Percentiles rank a stretch among this genome's conserved stretches.
Evolutionary conservation across 2,329 filamentous ascomycete genomes (phyloP).

Genomic region (Huntiella decipiens): DNA sequence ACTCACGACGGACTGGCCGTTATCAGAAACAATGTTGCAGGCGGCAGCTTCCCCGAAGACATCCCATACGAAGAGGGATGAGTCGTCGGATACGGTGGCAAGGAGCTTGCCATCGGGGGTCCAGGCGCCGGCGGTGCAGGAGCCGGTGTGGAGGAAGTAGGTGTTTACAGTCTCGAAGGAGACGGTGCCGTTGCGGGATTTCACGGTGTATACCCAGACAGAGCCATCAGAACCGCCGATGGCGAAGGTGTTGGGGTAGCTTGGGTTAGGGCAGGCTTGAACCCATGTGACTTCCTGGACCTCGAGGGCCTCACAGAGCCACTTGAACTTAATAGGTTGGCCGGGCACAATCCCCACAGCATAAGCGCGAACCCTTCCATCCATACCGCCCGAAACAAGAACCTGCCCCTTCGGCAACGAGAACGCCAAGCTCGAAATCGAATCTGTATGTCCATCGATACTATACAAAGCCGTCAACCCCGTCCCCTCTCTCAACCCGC

Average conservation of each 20-base stretch:
- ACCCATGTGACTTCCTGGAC: conserved; percentile 95
- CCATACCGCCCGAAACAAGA: conserved; percentile 69
- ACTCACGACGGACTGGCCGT: conserved; percentile 49
- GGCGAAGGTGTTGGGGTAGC: conserved; percentile 63
- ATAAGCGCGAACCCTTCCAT: conserved; percentile 64
- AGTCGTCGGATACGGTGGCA: conserved; percentile 76
- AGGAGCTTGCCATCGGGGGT: conserved; percentile 71
- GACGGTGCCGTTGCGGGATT: conserved; percentile 37
- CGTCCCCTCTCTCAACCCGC: conserved; percentile 29
- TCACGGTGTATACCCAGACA: conserved; percentile 89
- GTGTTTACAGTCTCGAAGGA: conserved; percentile 69
- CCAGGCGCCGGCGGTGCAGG: conserved; percentile 83
- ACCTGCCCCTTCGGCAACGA: conserved; percentile 69
- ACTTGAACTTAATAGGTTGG: conserved; percentile 33
- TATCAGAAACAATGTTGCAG: conserved; percentile 28
- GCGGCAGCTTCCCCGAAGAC: conserved; percentile 62
- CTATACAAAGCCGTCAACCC: conserved; percentile 47
- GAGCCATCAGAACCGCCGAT: conserved; percentile 78
- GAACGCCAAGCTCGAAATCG: conserved; percentile 63
- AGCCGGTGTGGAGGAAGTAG: conserved; percentile 74
- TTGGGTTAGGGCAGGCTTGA: conserved; percentile 48
- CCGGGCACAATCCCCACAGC: conserved; percentile 28
- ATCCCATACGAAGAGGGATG: conserved; percentile 81
- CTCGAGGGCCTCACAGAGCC: conserved; percentile 64
- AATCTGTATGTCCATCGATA: conserved; percentile 82